A percentile compares a stretch with the other conserved stretches of the same genome.
Conservation (phyloP, 2,329 filamentous ascomycete species). For the Phialocephala subalpina region DNA sequence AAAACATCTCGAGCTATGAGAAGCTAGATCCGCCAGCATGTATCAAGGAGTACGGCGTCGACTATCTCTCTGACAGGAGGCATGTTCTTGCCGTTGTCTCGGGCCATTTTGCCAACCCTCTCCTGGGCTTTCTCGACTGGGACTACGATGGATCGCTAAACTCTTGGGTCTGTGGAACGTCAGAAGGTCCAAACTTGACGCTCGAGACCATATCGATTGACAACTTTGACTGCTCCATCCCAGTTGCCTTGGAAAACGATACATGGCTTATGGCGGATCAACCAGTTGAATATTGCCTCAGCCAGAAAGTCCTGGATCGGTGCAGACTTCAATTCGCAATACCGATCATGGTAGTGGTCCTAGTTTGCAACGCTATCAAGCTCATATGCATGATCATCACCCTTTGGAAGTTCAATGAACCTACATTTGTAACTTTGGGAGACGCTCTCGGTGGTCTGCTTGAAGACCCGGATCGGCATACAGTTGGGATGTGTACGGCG, state of each 20-base stretch:
- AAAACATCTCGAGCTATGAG: slow-evolving; percentile 29
- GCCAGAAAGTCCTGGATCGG: slow-evolving; percentile 25
- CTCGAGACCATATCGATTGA: slow-evolving; percentile 28
- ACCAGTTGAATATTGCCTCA: slow-evolving; percentile 30
- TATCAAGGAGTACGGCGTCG: slow-evolving; percentile 30
- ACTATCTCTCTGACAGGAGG: slow-evolving; percentile 28
- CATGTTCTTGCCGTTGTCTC: slow-evolving; percentile 28
- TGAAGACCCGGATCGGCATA: slow-evolving; percentile 27
- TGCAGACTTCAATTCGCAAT: slow-evolving; percentile 33
- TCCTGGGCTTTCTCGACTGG: slow-evolving; percentile 31
- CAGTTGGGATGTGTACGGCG: slow-evolving; percentile 31
- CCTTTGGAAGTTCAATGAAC: slow-evolving; percentile 26
- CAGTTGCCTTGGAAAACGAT: slow-evolving; percentile 17
- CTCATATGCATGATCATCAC: slow-evolving; percentile 26
- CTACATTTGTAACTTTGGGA: slow-evolving; percentile 29
- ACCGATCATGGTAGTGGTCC: slow-evolving; percentile 31
- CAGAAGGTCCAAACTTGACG: slow-evolving; percentile 19
- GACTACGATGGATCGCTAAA: slow-evolving; percentile 24
- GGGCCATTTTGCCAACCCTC: slow-evolving; percentile 20
- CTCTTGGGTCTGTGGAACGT: slow-evolving; percentile 31
- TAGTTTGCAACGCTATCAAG: slow-evolving; percentile 30
- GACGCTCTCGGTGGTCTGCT: slow-evolving; percentile 27
- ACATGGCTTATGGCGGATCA: slow-evolving; percentile 26
- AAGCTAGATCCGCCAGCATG: slow-evolving; percentile 22
- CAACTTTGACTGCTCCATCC: slow-evolving; percentile 28